phyloP scores from a whole-genome alignment of 192 early-diverging fungal genomes.

The Rhizophlyctis rosea region DNA sequence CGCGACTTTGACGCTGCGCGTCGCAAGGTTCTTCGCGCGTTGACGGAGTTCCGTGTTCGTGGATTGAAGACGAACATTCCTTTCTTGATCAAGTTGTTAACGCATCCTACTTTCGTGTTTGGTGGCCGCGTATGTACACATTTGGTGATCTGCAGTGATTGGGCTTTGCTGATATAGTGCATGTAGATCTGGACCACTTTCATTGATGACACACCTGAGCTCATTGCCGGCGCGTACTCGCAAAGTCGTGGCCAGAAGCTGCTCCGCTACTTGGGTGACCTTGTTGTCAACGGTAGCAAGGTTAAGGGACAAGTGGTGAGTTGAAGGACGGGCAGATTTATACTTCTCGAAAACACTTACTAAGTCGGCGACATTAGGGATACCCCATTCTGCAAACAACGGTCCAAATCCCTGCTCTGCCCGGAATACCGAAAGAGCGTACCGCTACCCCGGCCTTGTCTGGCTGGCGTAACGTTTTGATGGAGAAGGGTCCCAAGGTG shows the following conservation, averaged over 20 bases:
- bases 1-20: slow-evolving; percentile 87
- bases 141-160: neutral
- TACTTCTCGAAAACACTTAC: neutral
- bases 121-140: slow-evolving; percentile 37
- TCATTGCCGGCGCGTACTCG: slow-evolving; percentile 75
- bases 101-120: slow-evolving; percentile 72
- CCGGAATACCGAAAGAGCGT: slow-evolving; percentile 34
- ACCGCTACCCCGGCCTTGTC: slow-evolving; percentile 53
- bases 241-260: slow-evolving; percentile 86
- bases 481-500: slow-evolving; percentile 75
- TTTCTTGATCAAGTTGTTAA: slow-evolving; percentile 86
- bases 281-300: slow-evolving; percentile 87
- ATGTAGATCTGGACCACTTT: slow-evolving; percentile 87
- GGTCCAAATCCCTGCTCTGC: slow-evolving; percentile 63
- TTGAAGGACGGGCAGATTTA: neutral
- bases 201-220: slow-evolving; percentile 93
- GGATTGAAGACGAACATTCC: slow-evolving; percentile 97
- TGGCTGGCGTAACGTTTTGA: slow-evolving; percentile 88
- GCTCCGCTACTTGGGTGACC: slow-evolving; percentile 84
- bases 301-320: slow-evolving; percentile 78
- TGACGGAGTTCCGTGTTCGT: slow-evolving; percentile 93
- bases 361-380: slow-evolving; percentile 9
- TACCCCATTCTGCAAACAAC: slow-evolving; percentile 62
- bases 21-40: slow-evolving; percentile 80
- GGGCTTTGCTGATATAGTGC: slow-evolving; percentile 1